Evolutionary conservation across 495 filamentous ascomycete genomes (phyloP).

Genomic region (Daldinia childiae): DNA sequence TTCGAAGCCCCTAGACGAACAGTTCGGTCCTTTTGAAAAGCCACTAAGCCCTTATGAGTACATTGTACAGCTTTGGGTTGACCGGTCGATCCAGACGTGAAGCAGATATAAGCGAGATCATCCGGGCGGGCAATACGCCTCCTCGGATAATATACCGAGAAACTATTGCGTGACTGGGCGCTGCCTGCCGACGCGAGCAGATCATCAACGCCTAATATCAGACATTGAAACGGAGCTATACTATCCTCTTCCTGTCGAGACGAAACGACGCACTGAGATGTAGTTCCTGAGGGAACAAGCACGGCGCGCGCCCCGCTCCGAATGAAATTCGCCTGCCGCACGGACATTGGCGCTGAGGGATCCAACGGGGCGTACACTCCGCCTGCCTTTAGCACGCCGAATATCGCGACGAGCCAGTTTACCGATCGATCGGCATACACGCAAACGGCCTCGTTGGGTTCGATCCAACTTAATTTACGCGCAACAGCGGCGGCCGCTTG

Average conservation of each 20-base stretch:
- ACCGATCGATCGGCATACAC: neutral
- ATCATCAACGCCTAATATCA: neutral
- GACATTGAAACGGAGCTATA: neutral
- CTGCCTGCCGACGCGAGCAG: neutral
- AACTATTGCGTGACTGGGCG: neutral
- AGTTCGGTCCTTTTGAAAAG: conserved; percentile 14
- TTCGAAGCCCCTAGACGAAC: conserved; percentile 43
- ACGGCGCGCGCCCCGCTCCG: neutral
- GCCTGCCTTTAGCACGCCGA: neutral
- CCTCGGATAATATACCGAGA: neutral
- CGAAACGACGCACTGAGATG: conserved; percentile 14
- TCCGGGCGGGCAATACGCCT: neutral
- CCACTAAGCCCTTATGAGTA: neutral
- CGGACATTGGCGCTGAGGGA: neutral
- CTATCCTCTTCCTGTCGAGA: neutral
- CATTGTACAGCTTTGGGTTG: neutral
- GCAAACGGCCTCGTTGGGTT: neutral
- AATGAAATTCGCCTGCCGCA: conserved; percentile 1
- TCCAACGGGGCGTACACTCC: neutral
- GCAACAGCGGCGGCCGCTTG: neutral
- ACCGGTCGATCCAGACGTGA: neutral
- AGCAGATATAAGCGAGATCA: neutral
- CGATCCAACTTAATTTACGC: neutral
- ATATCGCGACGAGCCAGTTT: neutral
- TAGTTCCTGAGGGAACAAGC: conserved; percentile 16